These are phyloP conservation scores for Hortiboletus flavorubellus DNA, from an alignment of 768 basidiomycete species.

Conservation along the genomic window DNA sequence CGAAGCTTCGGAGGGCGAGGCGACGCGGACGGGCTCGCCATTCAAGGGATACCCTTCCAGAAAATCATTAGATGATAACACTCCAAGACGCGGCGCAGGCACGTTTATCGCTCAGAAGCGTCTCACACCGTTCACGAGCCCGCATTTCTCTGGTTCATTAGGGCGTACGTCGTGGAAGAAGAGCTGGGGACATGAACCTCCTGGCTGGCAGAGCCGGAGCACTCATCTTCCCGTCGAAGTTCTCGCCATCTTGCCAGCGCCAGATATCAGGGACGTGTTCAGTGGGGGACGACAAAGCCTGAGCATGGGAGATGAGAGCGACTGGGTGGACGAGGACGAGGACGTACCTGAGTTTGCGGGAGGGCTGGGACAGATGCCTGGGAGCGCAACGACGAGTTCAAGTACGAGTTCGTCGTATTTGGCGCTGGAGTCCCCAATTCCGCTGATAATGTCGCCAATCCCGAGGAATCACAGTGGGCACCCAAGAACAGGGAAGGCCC, in stretches of 20 bases:
- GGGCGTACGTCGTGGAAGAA: constrained; percentile 86
- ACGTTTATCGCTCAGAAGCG: constrained; percentile 84
- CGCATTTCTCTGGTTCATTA: constrained; percentile 43
- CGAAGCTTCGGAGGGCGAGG: constrained; percentile 69
- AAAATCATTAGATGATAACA: constrained; percentile 46
- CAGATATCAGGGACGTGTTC: constrained; percentile 72
- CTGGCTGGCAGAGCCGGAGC: constrained; percentile 71
- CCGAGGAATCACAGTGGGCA: constrained; percentile 45
- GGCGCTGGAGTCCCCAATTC: constrained; percentile 38
- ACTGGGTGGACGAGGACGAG: constrained; percentile 89
- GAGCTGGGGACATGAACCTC: constrained; percentile 83
- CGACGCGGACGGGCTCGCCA: constrained; percentile 61
- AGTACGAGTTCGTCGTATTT: constrained; percentile 24
- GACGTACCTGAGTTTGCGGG: constrained; percentile 69
- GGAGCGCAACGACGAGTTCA: constrained; percentile 27
- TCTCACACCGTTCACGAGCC: constrained; percentile 66
- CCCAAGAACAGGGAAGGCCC: constrained; percentile 34
- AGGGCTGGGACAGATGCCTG: constrained; percentile 63
- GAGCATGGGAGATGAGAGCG: constrained; percentile 70
- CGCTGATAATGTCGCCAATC: constrained; percentile 44
- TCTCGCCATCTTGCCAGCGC: constrained; percentile 58
- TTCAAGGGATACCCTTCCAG: constrained; percentile 48
- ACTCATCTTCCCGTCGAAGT: constrained; percentile 76
- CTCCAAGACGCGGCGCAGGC: constrained; percentile 41
- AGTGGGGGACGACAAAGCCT: constrained; percentile 55